A percentile compares a stretch with the other conserved stretches of the same genome.
Evolutionary conservation across 345 rosid species (phyloP).

Genomic region (Heritiera littoralis): DNA sequence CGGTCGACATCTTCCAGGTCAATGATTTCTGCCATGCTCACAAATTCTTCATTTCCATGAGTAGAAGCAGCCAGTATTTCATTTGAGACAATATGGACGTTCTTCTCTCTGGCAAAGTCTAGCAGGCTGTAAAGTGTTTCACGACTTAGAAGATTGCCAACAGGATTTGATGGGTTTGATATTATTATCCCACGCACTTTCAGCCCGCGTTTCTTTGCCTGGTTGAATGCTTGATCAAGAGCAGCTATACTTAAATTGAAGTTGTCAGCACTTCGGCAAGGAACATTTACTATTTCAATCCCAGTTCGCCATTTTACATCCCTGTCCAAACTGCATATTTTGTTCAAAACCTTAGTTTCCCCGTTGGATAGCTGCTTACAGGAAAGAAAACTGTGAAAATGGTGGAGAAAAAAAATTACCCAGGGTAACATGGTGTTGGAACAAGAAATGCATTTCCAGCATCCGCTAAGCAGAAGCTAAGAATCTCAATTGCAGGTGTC

Average conservation of each 20-base stretch:
- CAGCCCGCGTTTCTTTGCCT: constrained; percentile 87
- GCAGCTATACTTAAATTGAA: constrained; percentile 68
- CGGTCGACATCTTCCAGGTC: constrained; percentile 61
- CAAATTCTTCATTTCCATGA: constrained; percentile 61
- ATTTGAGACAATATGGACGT: constrained; percentile 76
- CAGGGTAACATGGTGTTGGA: constrained; percentile 76
- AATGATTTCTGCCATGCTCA: constrained; percentile 74
- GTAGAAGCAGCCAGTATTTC: constrained; percentile 73
- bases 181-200: constrained; percentile 72
- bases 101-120: constrained; percentile 84
- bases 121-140: constrained; percentile 68
- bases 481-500: constrained; percentile 69
- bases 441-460: constrained; percentile 90
- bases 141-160: constrained; percentile 56
- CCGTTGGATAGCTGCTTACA: neutral
- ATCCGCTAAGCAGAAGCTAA: constrained; percentile 21
- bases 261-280: constrained; percentile 80
- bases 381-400: neutral
- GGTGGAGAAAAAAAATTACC: constrained; percentile 40
- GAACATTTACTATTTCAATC: constrained; percentile 82
- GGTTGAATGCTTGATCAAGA: constrained; percentile 78
- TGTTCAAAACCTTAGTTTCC: constrained; percentile 28
- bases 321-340: constrained; percentile 64
- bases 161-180: constrained; percentile 84
- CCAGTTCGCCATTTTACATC: constrained; percentile 91